These are phyloP conservation scores for Ceratobasidium theobromae DNA, from an alignment of 1,284 basidiomycete species.

Conservation along the genomic window DNA sequence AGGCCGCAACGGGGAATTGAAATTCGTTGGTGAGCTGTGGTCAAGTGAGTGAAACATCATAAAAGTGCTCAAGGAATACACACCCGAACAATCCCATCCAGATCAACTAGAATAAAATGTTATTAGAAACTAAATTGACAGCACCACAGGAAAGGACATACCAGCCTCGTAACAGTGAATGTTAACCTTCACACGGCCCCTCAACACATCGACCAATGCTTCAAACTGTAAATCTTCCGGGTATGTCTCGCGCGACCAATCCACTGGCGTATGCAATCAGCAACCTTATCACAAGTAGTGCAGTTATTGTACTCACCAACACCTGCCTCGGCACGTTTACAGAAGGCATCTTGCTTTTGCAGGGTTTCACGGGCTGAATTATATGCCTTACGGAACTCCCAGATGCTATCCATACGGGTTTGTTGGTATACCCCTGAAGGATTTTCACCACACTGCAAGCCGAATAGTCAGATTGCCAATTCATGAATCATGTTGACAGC, in stretches of 20 bases:
- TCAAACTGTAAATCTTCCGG: constrained; percentile 80
- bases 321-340: constrained; percentile 58
- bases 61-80: no score
- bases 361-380: constrained; percentile 73
- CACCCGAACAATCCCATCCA: constrained; percentile 76
- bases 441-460: constrained; percentile 48
- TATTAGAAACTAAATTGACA: neutral
- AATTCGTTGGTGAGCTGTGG: neutral
- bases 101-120: constrained; percentile 52
- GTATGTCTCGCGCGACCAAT: no score
- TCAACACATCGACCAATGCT: constrained; percentile 80
- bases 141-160: neutral
- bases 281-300: no score
- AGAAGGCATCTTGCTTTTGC: constrained; percentile 72
- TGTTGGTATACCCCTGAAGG: constrained; percentile 49
- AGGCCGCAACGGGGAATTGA: constrained; percentile 68
- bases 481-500: no score
- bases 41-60: neutral
- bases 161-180: constrained; percentile 74
- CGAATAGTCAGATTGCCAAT: constrained; percentile 41
- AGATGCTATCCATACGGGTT: constrained; percentile 57
- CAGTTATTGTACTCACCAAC: constrained; percentile 62
- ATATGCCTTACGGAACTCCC: constrained; percentile 61
- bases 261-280: no score
- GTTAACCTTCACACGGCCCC: constrained; percentile 78